These are phyloP conservation scores for Trichosporon sp. DNA, from an alignment of 1,284 basidiomycete species.

Conservation along the genomic window DNA sequence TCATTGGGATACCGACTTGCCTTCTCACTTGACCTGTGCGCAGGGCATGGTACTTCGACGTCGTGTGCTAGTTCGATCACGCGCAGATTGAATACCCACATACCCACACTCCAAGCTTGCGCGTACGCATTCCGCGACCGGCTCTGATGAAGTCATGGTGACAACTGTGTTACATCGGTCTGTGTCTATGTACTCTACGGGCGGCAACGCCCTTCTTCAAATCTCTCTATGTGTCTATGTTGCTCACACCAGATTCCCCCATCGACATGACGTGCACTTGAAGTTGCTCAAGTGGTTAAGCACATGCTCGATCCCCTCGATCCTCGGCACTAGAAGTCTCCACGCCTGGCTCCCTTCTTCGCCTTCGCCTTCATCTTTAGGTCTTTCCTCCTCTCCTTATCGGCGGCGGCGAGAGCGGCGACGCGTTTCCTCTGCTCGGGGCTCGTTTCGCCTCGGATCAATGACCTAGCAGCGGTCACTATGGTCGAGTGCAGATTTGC, in stretches of 20 bases:
- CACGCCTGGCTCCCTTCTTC: conserved; percentile 36
- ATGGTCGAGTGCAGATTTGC: conserved; percentile 43
- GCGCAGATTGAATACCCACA: neutral
- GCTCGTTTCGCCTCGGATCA: conserved; percentile 48
- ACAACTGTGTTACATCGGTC: neutral
- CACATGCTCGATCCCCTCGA: too few relatives aligned
- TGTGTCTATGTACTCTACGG: neutral
- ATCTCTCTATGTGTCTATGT: neutral
- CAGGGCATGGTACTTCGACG: too few relatives aligned
- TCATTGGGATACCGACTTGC: neutral
- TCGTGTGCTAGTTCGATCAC: neutral
- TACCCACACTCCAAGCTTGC: neutral
- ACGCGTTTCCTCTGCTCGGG: conserved; percentile 45
- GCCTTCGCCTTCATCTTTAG: conserved; percentile 42
- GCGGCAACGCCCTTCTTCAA: neutral
- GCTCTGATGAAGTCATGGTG: neutral
- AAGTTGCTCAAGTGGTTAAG: too few relatives aligned
- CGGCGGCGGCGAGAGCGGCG: conserved; percentile 35
- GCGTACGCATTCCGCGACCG: neutral
- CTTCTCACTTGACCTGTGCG: too few relatives aligned
- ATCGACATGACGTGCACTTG: too few relatives aligned
- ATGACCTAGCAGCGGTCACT: conserved; percentile 32
- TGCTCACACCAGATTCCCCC: neutral
- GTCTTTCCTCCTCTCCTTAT: conserved; percentile 39
- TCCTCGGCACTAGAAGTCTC: neutral